A percentile compares a stretch with the other conserved stretches of the same genome.
phyloP scores from a whole-genome alignment of 2,329 filamentous ascomycete genomes.

The Fusarium sp. region DNA sequence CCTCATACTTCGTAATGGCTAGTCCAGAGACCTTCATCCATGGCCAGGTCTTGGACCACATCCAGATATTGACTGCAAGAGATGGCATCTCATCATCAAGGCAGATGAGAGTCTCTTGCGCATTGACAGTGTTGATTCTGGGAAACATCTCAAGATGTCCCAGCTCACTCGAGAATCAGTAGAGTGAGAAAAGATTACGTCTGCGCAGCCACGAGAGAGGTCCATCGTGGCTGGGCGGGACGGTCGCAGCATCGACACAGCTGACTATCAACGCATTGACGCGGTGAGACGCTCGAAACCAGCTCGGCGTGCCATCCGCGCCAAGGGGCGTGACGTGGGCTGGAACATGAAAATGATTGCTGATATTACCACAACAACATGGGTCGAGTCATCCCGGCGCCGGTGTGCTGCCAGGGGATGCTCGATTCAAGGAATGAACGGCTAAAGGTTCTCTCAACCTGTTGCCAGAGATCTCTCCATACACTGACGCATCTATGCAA shows the following conservation, averaged over 20 bases:
- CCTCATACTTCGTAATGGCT: constrained; percentile 47
- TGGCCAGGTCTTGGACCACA: constrained; percentile 44
- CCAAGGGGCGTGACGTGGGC: constrained; percentile 44
- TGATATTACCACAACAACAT: constrained; percentile 46
- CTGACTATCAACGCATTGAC: constrained; percentile 46
- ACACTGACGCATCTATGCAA: constrained; percentile 48
- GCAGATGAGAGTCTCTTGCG: constrained; percentile 38
- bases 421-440: constrained; percentile 49
- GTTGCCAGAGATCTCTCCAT: constrained; percentile 37
- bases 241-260: constrained; percentile 65
- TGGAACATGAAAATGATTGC: constrained; percentile 41
- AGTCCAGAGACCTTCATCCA: constrained; percentile 44
- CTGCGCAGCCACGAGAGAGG: constrained; percentile 43
- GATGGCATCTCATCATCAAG: constrained; percentile 37
- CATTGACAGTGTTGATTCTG: constrained; percentile 33
- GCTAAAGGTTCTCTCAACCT: constrained; percentile 46
- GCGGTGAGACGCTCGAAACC: constrained; percentile 51
- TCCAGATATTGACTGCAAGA: constrained; percentile 42
- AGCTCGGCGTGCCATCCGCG: constrained; percentile 53
- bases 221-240: constrained; percentile 47
- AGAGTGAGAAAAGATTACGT: constrained; percentile 43
- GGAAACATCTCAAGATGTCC: constrained; percentile 23
- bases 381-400: constrained; percentile 46
- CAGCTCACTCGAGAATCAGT: constrained; percentile 46
- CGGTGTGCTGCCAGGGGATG: constrained; percentile 38